These are phyloP conservation scores for Gracilaria caudata DNA, from an alignment of 23 red algal species.

Conservation along the genomic window DNA sequence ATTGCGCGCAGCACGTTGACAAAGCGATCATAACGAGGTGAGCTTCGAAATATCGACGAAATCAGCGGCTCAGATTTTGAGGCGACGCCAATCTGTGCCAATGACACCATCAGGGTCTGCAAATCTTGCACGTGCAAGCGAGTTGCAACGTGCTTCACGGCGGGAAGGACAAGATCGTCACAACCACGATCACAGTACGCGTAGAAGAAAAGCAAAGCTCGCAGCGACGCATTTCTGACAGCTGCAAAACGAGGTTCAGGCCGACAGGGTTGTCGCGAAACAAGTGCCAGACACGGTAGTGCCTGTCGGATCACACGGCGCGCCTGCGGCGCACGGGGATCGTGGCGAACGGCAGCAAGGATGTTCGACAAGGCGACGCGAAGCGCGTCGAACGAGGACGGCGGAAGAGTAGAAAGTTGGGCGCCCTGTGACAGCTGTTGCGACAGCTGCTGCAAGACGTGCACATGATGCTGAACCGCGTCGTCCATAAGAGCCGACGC, in stretches of 20 bases:
- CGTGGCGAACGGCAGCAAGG: no score
- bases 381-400: no score
- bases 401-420: no score
- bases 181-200: neutral
- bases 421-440: no score
- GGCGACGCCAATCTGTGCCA: neutral
- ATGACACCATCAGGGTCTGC: neutral
- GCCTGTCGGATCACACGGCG: no score
- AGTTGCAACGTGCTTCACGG: neutral
- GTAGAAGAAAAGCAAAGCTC: neutral
- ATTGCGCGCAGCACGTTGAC: neutral
- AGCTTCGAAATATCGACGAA: neutral
- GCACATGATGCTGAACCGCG: no score
- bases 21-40: neutral
- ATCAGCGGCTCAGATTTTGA: neutral
- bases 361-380: no score
- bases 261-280: neutral
- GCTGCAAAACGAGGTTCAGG: neutral
- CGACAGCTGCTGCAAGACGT: no score
- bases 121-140: neutral
- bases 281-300: neutral
- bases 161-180: neutral
- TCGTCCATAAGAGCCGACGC: no score
- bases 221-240: neutral
- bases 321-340: no score